phyloP scores from a whole-genome alignment of 2,329 filamentous ascomycete genomes.

The Malbranchea zuffiana region DNA sequence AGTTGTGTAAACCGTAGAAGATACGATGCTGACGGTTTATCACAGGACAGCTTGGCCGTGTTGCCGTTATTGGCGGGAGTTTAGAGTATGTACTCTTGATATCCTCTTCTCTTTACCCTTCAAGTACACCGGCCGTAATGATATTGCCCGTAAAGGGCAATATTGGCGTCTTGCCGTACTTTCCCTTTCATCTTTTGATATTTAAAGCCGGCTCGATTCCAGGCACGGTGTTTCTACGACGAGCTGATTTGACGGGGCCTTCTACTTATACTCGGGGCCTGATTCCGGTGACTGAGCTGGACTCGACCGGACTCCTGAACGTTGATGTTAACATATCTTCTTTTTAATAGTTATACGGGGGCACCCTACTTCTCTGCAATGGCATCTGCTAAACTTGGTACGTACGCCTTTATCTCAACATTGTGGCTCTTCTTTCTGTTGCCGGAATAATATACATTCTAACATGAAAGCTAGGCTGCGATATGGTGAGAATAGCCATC shows the following conservation, averaged over 20 bases:
- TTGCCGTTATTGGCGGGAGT: constrained; percentile 89
- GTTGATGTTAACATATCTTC: constrained; percentile 3
- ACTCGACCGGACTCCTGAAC: too few relatives aligned
- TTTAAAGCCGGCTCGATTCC: too few relatives aligned
- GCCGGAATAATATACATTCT: not conserved
- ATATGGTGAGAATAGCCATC: constrained; percentile 55
- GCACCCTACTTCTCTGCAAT: constrained; percentile 97
- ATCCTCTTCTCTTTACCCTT: not conserved
- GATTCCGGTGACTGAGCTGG: too few relatives aligned
- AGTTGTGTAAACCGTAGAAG: too few relatives aligned
- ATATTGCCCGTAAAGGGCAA: not conserved
- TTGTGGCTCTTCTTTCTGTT: not conserved
- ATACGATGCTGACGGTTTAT: constrained; percentile 13
- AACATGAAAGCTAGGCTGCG: constrained; percentile 42
- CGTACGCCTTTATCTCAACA: constrained; percentile 4
- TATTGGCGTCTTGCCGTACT: too few relatives aligned
- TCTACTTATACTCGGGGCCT: too few relatives aligned
- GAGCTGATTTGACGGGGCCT: too few relatives aligned
- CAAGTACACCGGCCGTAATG: too few relatives aligned
- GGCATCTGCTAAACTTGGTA: constrained; percentile 78
- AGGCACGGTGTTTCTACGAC: too few relatives aligned
- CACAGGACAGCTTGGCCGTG: constrained; percentile 75
- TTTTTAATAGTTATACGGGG: constrained; percentile 59
- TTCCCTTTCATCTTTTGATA: too few relatives aligned
- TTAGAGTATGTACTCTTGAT: constrained; percentile 49